Conservation (phyloP, 441 rosid genomes). For the Omphalea diandra region DNA sequence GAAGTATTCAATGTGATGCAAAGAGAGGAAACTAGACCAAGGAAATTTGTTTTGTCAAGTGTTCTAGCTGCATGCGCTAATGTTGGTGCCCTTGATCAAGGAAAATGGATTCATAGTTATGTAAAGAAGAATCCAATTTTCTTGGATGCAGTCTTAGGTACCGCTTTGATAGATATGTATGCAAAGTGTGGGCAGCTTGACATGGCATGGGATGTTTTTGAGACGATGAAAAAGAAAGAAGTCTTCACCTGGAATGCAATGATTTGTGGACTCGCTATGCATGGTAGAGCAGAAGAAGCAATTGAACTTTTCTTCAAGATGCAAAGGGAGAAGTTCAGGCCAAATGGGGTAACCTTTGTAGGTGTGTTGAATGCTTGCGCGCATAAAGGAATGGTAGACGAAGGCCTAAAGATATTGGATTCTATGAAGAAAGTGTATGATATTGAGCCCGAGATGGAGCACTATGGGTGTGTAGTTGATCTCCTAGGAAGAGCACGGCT, state of each 20-base stretch:
- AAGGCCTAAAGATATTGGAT: constrained; percentile 46
- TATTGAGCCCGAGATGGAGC: constrained; percentile 48
- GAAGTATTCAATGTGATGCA: constrained; percentile 54
- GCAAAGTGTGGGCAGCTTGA: constrained; percentile 57
- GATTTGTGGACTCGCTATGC: constrained; percentile 55
- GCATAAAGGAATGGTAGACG: constrained; percentile 52
- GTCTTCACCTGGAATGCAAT: constrained; percentile 67
- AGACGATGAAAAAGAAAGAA: constrained; percentile 42
- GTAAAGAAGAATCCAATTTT: constrained; percentile 46
- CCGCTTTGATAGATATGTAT: constrained; percentile 61
- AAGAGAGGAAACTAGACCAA: constrained; percentile 38
- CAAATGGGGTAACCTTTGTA: constrained; percentile 52
- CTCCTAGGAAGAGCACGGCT: constrained; percentile 60
- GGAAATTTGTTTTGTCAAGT: constrained; percentile 49
- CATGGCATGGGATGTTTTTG: constrained; percentile 52
- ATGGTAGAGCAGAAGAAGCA: constrained; percentile 61
- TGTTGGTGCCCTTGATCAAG: constrained; percentile 56
- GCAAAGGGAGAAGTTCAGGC: constrained; percentile 36
- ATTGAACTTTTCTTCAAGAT: constrained; percentile 45
- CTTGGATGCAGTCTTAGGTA: constrained; percentile 49
- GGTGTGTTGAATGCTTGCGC: constrained; percentile 61
- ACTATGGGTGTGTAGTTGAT: constrained; percentile 65
- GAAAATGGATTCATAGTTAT: constrained; percentile 59
- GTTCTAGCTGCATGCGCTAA: constrained; percentile 56
- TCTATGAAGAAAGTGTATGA: constrained; percentile 44